Conservation (phyloP, 2,329 filamentous ascomycete species). For the Colletotrichum salicis region DNA sequence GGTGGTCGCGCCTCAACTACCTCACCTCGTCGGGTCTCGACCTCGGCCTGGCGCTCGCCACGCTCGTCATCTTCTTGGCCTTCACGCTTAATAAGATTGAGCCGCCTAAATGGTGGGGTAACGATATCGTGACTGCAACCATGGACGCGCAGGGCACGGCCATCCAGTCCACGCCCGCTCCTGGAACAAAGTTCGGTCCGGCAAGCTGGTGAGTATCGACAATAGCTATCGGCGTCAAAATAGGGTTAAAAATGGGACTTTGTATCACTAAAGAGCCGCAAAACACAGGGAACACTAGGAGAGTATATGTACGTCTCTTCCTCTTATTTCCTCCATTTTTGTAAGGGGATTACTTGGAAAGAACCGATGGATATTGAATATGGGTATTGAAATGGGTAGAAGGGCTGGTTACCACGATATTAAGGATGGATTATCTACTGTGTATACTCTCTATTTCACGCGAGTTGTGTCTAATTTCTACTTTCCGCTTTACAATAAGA, state of each 20-base stretch:
- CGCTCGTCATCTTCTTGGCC: conserved; percentile 76
- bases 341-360: neutral
- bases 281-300: conserved; percentile 5
- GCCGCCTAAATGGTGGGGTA: conserved; percentile 78
- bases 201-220: conserved; percentile 55
- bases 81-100: conserved; percentile 71
- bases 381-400: conserved; percentile 16
- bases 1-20: conserved; percentile 82
- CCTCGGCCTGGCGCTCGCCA: conserved; percentile 73
- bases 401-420: conserved; percentile 3
- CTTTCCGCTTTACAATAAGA: neutral
- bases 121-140: conserved; percentile 66
- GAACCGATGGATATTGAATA: neutral
- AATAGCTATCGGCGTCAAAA: conserved; percentile 5
- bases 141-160: conserved; percentile 71
- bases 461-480: conserved; percentile 4
- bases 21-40: conserved; percentile 77
- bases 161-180: conserved; percentile 61
- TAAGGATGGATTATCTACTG: conserved; percentile 9
- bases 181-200: conserved; percentile 72
- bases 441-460: conserved; percentile 21
- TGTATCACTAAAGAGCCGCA: conserved; percentile 4
- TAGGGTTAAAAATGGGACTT: neutral
- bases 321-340: neutral
- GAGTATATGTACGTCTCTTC: neutral